These are phyloP conservation scores for Zymoseptoria passerinii DNA, from an alignment of 2,329 filamentous ascomycete genomes.

Conservation along the genomic window DNA sequence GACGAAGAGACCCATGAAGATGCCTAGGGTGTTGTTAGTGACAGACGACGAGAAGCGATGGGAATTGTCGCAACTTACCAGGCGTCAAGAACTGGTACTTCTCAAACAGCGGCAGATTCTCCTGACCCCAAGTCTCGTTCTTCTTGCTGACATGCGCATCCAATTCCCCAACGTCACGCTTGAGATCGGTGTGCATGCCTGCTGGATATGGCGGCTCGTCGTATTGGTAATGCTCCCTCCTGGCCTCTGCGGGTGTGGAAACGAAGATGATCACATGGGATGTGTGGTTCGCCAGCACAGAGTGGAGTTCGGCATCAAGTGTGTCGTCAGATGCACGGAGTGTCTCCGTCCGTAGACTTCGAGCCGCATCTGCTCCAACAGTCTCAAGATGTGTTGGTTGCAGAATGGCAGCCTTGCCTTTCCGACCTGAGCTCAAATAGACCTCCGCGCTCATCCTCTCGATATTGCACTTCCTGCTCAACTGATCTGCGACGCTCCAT, in stretches of 20 bases:
- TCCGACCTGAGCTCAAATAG: conserved; percentile 1
- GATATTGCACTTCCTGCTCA: conserved; percentile 39
- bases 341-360: conserved; percentile 1
- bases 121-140: conserved; percentile 18
- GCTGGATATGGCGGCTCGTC: conserved; percentile 52
- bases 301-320: conserved; percentile 15
- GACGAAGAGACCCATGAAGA: conserved; percentile 79
- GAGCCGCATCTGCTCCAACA: conserved; percentile 2
- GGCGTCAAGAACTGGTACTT: conserved; percentile 92
- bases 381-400: conserved; percentile 7
- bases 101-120: conserved; percentile 61
- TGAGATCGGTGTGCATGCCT: conserved; percentile 62
- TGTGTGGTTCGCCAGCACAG: conserved; percentile 11
- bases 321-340: conserved; percentile 7
- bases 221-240: conserved; percentile 51
- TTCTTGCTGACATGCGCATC: conserved; percentile 21
- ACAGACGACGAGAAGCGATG: background rate
- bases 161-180: conserved; percentile 49
- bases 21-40: conserved; percentile 45
- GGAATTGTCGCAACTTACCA: conserved; percentile 46
- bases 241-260: conserved; percentile 2
- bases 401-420: conserved; percentile 4
- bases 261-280: conserved; percentile 12
- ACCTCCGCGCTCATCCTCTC: conserved; percentile 8
- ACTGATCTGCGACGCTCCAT: conserved; percentile 33